phyloP scores from a whole-genome alignment of 768 basidiomycete species.

The Pisolithus marmoratus region DNA sequence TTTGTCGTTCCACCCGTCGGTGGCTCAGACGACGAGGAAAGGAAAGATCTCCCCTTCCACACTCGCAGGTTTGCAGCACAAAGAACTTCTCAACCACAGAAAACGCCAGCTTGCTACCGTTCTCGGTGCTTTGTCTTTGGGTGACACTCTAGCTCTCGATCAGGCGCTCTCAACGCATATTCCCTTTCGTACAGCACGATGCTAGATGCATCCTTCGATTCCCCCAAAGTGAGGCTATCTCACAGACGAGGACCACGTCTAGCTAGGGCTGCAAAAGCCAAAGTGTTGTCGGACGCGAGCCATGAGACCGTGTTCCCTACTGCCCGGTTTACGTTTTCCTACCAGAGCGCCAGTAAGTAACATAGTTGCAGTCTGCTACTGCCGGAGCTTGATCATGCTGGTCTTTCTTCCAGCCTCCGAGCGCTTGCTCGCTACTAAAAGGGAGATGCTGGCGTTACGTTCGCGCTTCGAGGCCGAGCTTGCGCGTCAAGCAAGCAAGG shows the following conservation, averaged over 20 bases:
- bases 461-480: conserved; percentile 71
- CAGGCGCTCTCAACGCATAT: conserved; percentile 58
- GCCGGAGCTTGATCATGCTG: conserved; percentile 23
- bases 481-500: conserved; percentile 59
- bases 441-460: conserved; percentile 61
- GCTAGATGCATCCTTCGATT: conserved; percentile 24
- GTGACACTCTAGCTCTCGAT: conserved; percentile 70
- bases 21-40: conserved; percentile 19
- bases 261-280: conserved; percentile 37
- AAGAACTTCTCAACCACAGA: conserved; percentile 63
- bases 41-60: conserved; percentile 56
- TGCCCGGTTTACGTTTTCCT: conserved; percentile 55
- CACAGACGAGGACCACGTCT: conserved; percentile 47
- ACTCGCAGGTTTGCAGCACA: conserved; percentile 66
- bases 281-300: conserved; percentile 3
- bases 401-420: conserved; percentile 54
- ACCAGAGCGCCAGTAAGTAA: conserved; percentile 68
- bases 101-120: conserved; percentile 69
- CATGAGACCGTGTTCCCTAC: conserved; percentile 39
- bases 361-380: conserved; percentile 19
- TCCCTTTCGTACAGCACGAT: conserved; percentile 29
- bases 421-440: conserved; percentile 60
- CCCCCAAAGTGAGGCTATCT: conserved; percentile 46
- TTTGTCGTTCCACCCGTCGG: conserved; percentile 11
- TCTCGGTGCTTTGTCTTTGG: conserved; percentile 59